These are phyloP conservation scores for Arthroderma uncinatum DNA, from an alignment of 2,329 filamentous ascomycete genomes.

Conservation along the genomic window DNA sequence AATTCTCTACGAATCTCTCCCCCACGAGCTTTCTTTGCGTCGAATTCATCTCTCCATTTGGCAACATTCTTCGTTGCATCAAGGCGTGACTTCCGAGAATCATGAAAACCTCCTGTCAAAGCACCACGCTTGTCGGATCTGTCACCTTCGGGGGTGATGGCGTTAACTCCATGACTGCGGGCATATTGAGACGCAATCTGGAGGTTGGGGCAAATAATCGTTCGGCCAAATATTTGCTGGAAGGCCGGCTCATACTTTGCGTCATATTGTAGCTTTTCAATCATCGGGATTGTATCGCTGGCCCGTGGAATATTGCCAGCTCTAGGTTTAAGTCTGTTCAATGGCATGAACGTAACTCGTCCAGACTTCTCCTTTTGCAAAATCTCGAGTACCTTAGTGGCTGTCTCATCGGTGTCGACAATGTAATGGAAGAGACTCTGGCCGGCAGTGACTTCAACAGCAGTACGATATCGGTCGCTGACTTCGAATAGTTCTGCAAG, in stretches of 20 bases:
- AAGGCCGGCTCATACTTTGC: conserved; percentile 70
- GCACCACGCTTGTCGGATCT: conserved; percentile 91
- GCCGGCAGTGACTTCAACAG: conserved; percentile 86
- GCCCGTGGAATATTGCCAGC: conserved; percentile 69
- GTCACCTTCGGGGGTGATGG: conserved; percentile 90
- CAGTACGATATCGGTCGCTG: conserved; percentile 70
- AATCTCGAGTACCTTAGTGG: conserved; percentile 66
- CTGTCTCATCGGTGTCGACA: conserved; percentile 82
- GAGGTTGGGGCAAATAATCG: conserved; percentile 84
- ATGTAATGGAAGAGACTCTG: conserved; percentile 92
- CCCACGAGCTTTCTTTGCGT: conserved; percentile 53
- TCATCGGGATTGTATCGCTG: conserved; percentile 74
- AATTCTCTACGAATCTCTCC: conserved; percentile 57
- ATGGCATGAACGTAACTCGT: conserved; percentile 85
- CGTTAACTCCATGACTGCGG: conserved; percentile 79
- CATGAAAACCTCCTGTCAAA: conserved; percentile 88
- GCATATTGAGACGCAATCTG: conserved; percentile 83
- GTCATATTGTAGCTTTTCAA: conserved; percentile 76
- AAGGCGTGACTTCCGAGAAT: conserved; percentile 74
- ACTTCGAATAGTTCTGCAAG: conserved; percentile 87
- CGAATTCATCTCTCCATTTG: conserved; percentile 63
- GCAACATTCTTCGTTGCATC: conserved; percentile 67
- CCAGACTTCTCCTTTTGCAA: conserved; percentile 71
- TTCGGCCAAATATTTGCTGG: conserved; percentile 89
- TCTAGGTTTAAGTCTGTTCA: conserved; percentile 66